These are phyloP conservation scores for Chaetomium tenue DNA, from an alignment of 495 filamentous ascomycete genomes.

Conservation along the genomic window DNA sequence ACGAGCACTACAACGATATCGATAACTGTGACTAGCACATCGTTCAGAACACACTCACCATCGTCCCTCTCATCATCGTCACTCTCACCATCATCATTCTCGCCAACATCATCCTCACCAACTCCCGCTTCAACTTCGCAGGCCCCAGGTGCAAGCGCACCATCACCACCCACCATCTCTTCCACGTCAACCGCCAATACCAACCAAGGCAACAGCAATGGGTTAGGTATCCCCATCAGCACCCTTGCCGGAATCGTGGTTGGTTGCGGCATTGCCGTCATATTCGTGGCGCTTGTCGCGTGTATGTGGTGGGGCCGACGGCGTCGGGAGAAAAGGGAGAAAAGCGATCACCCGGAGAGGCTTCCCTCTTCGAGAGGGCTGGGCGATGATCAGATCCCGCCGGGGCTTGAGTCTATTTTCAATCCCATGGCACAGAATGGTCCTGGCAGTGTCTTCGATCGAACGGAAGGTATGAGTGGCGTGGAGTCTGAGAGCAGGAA, in stretches of 20 bases:
- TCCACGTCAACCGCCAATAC: conserved; percentile 2
- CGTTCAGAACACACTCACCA: neutral
- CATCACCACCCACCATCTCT: conserved; percentile 13
- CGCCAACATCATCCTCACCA: neutral
- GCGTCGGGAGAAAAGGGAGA: conserved; percentile 17
- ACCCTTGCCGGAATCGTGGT: conserved; percentile 28
- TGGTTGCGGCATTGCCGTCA: conserved; percentile 18
- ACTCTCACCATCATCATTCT: neutral
- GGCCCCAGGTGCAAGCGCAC: conserved; percentile 2
- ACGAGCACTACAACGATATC: too few species aligned
- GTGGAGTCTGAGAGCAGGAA: too few species aligned
- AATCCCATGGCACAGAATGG: conserved; percentile 22
- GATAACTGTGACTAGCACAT: neutral
- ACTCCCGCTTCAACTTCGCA: neutral
- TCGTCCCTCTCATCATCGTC: neutral
- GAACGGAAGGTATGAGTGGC: conserved; percentile 16
- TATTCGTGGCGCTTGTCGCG: conserved; percentile 17
- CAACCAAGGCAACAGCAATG: conserved; percentile 13
- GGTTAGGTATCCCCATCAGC: conserved; percentile 22
- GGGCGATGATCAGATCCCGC: conserved; percentile 15
- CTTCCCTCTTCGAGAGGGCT: conserved; percentile 5
- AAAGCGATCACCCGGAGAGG: conserved; percentile 1
- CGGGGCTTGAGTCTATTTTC: conserved; percentile 20
- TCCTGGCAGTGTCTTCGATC: conserved; percentile 23
- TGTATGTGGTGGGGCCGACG: conserved; percentile 25